A percentile compares a stretch with the other conserved stretches of the same genome.
Conservation (phyloP, 306 rosid genomes). For the Prunus armeniaca region DNA sequence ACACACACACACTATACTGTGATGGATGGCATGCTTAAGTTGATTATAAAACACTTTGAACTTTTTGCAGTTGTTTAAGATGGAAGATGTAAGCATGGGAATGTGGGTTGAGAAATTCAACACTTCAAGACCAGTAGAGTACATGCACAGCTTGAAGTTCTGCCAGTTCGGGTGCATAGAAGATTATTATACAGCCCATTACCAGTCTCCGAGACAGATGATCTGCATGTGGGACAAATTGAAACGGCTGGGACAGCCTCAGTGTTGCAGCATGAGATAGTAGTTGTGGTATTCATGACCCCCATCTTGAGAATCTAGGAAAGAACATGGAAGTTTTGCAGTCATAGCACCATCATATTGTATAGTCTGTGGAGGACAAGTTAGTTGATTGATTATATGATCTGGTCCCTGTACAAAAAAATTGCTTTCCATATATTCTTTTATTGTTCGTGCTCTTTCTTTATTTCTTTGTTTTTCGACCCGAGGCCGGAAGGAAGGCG, state of each 20-base stretch:
- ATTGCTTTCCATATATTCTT: not conserved
- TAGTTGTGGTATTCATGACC: constrained; percentile 22
- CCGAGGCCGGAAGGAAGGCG: not conserved
- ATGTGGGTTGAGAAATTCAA: constrained; percentile 87
- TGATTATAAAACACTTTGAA: not conserved
- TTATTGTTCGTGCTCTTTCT: not conserved
- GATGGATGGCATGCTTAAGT: not conserved
- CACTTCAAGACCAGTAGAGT: constrained; percentile 54
- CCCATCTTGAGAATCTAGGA: constrained; percentile 5
- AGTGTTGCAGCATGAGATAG: constrained; percentile 89
- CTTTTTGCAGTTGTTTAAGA: constrained; percentile 71
- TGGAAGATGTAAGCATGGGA: constrained; percentile 99
- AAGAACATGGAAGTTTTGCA: constrained; percentile 46
- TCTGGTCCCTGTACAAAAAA: constrained; percentile 8
- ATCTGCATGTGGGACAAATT: constrained; percentile 74
- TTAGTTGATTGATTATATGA: not conserved
- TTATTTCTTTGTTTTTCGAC: not conserved
- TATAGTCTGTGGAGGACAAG: constrained; percentile 6
- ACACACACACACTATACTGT: not conserved
- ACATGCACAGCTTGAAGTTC: constrained; percentile 64
- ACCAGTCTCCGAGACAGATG: constrained; percentile 94
- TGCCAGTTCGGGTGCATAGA: constrained; percentile 91
- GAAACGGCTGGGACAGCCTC: constrained; percentile 44
- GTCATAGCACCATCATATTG: constrained; percentile 33
- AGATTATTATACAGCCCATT: constrained; percentile 76